These are phyloP conservation scores for Eutrema heterophyllum DNA, from an alignment of 345 rosid genomes.

Conservation along the genomic window DNA sequence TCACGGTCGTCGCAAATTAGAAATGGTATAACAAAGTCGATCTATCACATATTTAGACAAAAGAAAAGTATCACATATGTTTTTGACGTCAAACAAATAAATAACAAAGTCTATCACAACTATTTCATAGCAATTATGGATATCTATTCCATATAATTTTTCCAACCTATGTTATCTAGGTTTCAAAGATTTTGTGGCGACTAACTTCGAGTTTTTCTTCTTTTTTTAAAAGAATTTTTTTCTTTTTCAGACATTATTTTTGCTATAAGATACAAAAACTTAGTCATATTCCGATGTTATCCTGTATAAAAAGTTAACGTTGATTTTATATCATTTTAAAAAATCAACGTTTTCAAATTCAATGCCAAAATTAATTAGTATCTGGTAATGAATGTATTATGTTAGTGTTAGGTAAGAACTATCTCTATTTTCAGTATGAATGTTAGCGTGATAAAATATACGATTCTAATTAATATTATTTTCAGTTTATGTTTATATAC, in stretches of 20 bases:
- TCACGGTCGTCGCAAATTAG: not conserved
- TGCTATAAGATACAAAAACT: too few species aligned
- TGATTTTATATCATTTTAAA: not conserved
- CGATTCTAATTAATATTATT: not conserved
- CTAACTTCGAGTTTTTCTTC: not conserved
- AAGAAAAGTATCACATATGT: not conserved
- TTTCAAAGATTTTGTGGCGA: not conserved
- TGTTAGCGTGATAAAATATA: not conserved
- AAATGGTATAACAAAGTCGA: not conserved
- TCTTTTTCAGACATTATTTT: too few species aligned
- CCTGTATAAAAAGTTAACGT: not conserved
- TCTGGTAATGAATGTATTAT: not conserved
- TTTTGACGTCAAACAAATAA: too few species aligned
- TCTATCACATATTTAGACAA: too few species aligned
- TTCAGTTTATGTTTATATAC: too few species aligned
- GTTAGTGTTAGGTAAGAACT: not conserved
- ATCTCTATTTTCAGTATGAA: not conserved
- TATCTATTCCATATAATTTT: not conserved
- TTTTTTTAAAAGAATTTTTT: not conserved
- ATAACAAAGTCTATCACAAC: too few species aligned
- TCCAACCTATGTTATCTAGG: not conserved
- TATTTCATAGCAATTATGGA: not conserved
- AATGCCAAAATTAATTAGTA: too few species aligned
- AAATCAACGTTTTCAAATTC: not conserved
- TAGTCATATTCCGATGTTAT: not conserved